Evolutionary conservation across 2,329 filamentous ascomycete species (phyloP).

Genomic region (Pseudogymnoascus sp.): DNA sequence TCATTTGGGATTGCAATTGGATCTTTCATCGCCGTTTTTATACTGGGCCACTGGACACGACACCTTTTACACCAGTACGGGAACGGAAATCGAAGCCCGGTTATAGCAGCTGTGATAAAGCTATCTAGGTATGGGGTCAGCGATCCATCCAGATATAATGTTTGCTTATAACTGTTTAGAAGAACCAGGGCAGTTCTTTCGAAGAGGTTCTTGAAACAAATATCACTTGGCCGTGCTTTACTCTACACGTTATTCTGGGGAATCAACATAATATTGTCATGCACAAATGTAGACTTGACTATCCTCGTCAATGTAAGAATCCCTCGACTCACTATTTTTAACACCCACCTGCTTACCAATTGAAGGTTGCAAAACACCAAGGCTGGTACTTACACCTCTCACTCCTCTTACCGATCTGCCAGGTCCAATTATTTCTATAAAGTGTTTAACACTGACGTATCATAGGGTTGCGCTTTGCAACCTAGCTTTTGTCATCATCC

Average conservation of each 20-base stretch:
- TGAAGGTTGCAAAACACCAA: neutral
- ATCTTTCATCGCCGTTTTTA: slow-evolving; percentile 13
- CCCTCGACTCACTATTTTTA: neutral
- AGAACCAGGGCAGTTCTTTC: slow-evolving; percentile 21
- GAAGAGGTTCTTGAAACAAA: slow-evolving; percentile 30
- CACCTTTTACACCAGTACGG: neutral
- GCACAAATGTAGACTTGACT: slow-evolving; percentile 22
- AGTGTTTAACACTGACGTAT: neutral
- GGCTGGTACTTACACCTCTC: slow-evolving; percentile 19
- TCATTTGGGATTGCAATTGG: slow-evolving; percentile 15
- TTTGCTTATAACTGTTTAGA: slow-evolving; percentile 7
- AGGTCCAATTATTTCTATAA: slow-evolving; percentile 11
- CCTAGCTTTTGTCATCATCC: slow-evolving; percentile 42
- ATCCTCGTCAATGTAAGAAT: slow-evolving; percentile 14
- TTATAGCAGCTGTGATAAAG: neutral
- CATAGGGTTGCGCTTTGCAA: slow-evolving; percentile 41
- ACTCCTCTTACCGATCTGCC: slow-evolving; percentile 13
- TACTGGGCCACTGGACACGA: slow-evolving; percentile 14
- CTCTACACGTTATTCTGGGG: slow-evolving; percentile 29
- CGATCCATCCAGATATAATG: slow-evolving; percentile 10
- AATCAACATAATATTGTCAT: slow-evolving; percentile 30
- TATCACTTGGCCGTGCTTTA: slow-evolving; percentile 31
- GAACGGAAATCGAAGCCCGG: neutral
- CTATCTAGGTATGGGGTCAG: slow-evolving; percentile 5
- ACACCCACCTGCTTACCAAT: neutral